A percentile compares a stretch with the other conserved stretches of the same genome.
These are phyloP conservation scores for Mycena haematopus DNA, from an alignment of 768 basidiomycete species.

Conservation along the genomic window DNA sequence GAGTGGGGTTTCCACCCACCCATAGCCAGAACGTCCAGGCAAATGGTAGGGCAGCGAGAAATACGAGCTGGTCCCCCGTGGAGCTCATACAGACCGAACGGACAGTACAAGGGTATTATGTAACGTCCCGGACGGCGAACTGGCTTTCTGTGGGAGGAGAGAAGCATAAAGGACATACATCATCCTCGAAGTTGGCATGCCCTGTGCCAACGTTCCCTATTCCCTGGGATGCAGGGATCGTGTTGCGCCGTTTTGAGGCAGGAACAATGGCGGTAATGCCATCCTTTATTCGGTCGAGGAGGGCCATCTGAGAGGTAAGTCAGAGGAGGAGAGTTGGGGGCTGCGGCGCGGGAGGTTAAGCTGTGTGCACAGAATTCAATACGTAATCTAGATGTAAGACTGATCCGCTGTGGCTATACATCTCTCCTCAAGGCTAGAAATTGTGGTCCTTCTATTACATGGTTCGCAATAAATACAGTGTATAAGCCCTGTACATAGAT, in stretches of 20 bases:
- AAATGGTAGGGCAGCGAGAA: constrained; percentile 70
- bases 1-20: constrained; percentile 45
- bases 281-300: constrained; percentile 64
- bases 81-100: constrained; percentile 40
- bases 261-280: constrained; percentile 54
- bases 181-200: constrained; percentile 69
- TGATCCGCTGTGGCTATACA: not conserved
- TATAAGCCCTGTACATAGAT: not conserved
- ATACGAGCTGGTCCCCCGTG: constrained; percentile 55
- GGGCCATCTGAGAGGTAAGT: constrained; percentile 50
- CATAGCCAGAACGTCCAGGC: constrained; percentile 73
- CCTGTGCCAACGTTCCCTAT: constrained; percentile 62
- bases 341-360: not conserved
- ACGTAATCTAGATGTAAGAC: not conserved
- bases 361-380: not conserved
- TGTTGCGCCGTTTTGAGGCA: constrained; percentile 38
- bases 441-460: too few relatives aligned
- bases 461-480: not conserved
- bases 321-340: constrained; percentile 4
- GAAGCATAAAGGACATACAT: constrained; percentile 58
- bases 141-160: constrained; percentile 24
- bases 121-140: constrained; percentile 23
- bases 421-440: too few relatives aligned
- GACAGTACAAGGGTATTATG: constrained; percentile 35
- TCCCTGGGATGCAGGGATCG: constrained; percentile 49